Base-by-base conservation (phyloP, 805 yeast species). In the Kazachstania bromeliacearum region DNA sequence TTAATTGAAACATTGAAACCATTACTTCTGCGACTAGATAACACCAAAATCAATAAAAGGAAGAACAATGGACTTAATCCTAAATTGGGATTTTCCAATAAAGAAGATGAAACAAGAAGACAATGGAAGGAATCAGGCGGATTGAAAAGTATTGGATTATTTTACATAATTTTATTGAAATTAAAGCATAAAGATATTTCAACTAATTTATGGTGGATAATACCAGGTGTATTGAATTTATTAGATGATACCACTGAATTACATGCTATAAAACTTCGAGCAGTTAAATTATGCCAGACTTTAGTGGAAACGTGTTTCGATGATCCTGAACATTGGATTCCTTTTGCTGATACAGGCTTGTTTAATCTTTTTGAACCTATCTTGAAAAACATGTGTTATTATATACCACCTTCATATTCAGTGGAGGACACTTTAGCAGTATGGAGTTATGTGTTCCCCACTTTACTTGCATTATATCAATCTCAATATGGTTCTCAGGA, bases 191-290 rank as follows among this genome's bases (percentile, higher is more conserved):
- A 35, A 17, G 41, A 49, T n/a, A 34, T 58, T 1, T 50, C 59
- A 4, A 30, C 49, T 2, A 50, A 57, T 39, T 27, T 58, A 15
- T 44, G 57, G 46, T 58, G 63, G 63, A 50, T 58, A 9, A 47
- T 50, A 6, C 61, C 63, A 3, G 60, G 59, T 2, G 51, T 58
- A 9, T 36, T 57, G 17, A 55, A 55, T 36, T 29, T 57, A 5
- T 22, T 58, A 30, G 62, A 57, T 33, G 55, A 55, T 36, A 49
- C 58, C 1, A 45, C 47, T 7, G 55, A 55, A 36, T 22, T 52
- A 10, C 33, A 31, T 7, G 41, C 44, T 10, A 43, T 57, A 2
- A 53, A 50, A 38, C 29, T 58, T 8, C 38, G 37, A 18, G 59
- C 59, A 16, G 55, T 54, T 3, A 12, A 40, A 7, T 30, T 56